These are phyloP conservation scores for Hygrophila difformis DNA, from an alignment of 257 asterid genomes.

Conservation along the genomic window DNA sequence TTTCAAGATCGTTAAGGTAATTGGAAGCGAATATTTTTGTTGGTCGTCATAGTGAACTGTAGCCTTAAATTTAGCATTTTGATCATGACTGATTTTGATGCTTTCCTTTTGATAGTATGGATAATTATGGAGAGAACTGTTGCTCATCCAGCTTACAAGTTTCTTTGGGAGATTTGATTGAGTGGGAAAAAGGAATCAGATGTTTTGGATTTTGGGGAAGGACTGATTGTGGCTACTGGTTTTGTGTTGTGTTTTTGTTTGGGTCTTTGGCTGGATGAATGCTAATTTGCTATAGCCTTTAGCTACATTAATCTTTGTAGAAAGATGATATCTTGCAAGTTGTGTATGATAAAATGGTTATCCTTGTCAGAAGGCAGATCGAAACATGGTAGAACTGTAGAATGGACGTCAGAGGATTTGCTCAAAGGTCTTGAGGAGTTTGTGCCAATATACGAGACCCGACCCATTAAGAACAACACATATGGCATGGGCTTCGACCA, in stretches of 20 bases:
- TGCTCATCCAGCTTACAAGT: not conserved
- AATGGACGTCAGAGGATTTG: conserved; percentile 82
- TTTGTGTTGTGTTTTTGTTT: not conserved
- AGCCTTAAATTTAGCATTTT: not conserved
- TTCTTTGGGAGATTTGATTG: not conserved
- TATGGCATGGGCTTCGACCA: conserved; percentile 97
- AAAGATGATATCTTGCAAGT: conserved; percentile 13
- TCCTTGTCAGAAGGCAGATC: conserved; percentile 98
- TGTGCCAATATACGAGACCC: conserved; percentile 74
- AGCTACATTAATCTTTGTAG: not conserved
- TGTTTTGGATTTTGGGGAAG: conserved; percentile 5
- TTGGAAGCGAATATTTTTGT: not conserved
- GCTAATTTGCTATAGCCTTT: too few species aligned
- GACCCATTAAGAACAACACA: conserved; percentile 88
- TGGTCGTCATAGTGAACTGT: not conserved
- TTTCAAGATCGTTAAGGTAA: conserved; percentile 4
- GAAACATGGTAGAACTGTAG: conserved; percentile 82
- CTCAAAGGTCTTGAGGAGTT: conserved; percentile 81
- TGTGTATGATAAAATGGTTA: conserved; percentile 37
- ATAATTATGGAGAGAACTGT: conserved; percentile 15
- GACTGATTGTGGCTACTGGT: not conserved
- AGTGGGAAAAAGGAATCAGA: not conserved
- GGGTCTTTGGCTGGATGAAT: not conserved
- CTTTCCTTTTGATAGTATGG: not conserved
- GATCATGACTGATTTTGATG: not conserved